phyloP scores from a whole-genome alignment of 1,139 yeast genomes.

The Lodderomyces parapsilosis region DNA sequence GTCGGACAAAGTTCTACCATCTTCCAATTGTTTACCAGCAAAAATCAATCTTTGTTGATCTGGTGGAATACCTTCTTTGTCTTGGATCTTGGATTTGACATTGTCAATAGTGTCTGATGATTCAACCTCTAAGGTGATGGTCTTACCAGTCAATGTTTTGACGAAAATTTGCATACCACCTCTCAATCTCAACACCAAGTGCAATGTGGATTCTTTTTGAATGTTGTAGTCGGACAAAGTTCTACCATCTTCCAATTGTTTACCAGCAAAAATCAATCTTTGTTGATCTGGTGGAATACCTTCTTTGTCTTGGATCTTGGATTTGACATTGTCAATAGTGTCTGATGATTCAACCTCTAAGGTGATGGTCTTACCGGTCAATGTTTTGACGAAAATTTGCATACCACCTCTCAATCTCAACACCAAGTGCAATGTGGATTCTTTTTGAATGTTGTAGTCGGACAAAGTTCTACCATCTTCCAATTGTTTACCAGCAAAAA shows the following conservation, averaged over 20 bases:
- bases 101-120: too few species aligned
- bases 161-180: conserved; percentile 57
- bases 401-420: too few species aligned
- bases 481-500: conserved; percentile 59
- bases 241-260: conserved; percentile 60
- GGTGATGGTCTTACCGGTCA: conserved; percentile 72
- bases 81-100: conserved; percentile 53
- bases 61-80: conserved; percentile 53
- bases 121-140: conserved; percentile 68
- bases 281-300: conserved; percentile 56
- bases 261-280: conserved; percentile 58
- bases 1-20: too few species aligned
- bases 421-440: too few species aligned
- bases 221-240: too few species aligned
- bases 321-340: too few species aligned
- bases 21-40: conserved; percentile 64
- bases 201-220: too few species aligned
- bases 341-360: conserved; percentile 71
- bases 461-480: too few species aligned
- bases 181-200: too few species aligned
- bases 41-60: conserved; percentile 57
- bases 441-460: too few species aligned
- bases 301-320: conserved; percentile 55
- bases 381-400: conserved; percentile 60
- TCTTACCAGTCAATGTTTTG: conserved; percentile 66